phyloP scores from a whole-genome alignment of 1,139 yeast species.

The Hemisphaericaspora xylofermentans region DNA sequence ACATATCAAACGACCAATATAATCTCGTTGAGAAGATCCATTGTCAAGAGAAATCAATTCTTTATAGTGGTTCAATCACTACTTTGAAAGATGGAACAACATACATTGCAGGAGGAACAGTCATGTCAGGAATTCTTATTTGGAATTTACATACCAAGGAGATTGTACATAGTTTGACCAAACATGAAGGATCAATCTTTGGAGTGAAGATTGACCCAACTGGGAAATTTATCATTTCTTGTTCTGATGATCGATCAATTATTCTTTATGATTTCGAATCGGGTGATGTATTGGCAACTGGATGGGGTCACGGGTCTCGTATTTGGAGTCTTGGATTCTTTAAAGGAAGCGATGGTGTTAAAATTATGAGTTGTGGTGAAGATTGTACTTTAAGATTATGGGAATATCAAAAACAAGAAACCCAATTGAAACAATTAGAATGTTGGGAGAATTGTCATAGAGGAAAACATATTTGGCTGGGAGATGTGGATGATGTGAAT shows the following conservation, averaged over 20 bases:
- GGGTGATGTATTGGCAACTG: conserved; percentile 65
- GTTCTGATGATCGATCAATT: conserved; percentile 92
- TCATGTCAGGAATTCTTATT: conserved; percentile 78
- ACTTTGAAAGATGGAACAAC: conserved; percentile 44
- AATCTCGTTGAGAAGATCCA: conserved; percentile 41
- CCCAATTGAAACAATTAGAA: conserved; percentile 25
- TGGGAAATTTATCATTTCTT: conserved; percentile 63
- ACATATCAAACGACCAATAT: conserved; percentile 20
- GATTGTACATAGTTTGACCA: conserved; percentile 56
- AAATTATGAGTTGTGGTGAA: conserved; percentile 72
- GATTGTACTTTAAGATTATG: conserved; percentile 88
- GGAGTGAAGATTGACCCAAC: conserved; percentile 63
- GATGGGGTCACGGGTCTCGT: conserved; percentile 97
- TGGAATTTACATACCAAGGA: conserved; percentile 60
- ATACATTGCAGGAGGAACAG: conserved; percentile 84
- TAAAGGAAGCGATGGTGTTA: conserved; percentile 29
- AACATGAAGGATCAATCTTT: conserved; percentile 91
- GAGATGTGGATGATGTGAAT: conserved; percentile 51
- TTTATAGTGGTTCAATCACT: conserved; percentile 80
- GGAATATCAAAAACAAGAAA: conserved; percentile 40
- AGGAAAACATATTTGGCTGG: conserved; percentile 88
- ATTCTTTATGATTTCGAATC: conserved; percentile 63
- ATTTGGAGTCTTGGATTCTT: conserved; percentile 81
- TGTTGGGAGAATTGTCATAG: conserved; percentile 62
- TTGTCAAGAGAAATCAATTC: conserved; percentile 74